Base-by-base conservation (phyloP, 441 rosid genomes). In the Cnidoscolus chayamansa region DNA sequence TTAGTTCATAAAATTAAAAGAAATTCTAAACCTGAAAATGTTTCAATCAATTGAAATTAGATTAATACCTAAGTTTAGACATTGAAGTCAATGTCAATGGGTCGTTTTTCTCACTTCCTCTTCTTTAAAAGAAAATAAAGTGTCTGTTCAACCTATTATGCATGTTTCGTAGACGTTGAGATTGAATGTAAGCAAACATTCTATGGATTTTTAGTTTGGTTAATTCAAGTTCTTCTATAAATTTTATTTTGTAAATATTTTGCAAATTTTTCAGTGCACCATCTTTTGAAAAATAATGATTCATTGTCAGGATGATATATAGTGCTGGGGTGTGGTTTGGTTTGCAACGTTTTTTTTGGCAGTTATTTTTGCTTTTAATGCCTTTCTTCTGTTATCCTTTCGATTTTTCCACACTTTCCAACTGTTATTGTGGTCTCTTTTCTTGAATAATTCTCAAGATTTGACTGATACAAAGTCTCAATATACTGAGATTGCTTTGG, bases 241-340 rank as follows among this genome's bases (percentile, higher is more conserved):
- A 59, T 13, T 45, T n/a, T 5, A 59, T 31, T 70, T 45, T 19
- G 72, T 43, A 55, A 56, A 55, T 20, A 13, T 43, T 40, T 37
- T 62, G 68, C 67, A 37, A 37, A 48, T 25, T 10, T 19, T 63
- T 60, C 53, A 13, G 40, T 9, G 49, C 11, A 25, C 25, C 53
- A 9, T 64, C 48, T 48, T 64, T 17, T 16, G n/a, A 63, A 16
- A 64, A 53, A 8, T 20, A 4, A 30, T 59, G 3, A 37, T 9
- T 32, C 40, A 30, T 51, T 12, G 9, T 10, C 7, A 10, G 43
- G 54, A 71, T 32, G 67, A n/a, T 37, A 30, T 25, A 15, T 59
- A 51, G 37, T 66, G 47, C 70, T 50, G 70, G 45, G 45, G 55
- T 25, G 9, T 70, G 30, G 73, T 47, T n/a, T 25, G n/a, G 2